phyloP scores from a whole-genome alignment of 2,329 filamentous ascomycete genomes.

The Trichoderma oligosporum region DNA sequence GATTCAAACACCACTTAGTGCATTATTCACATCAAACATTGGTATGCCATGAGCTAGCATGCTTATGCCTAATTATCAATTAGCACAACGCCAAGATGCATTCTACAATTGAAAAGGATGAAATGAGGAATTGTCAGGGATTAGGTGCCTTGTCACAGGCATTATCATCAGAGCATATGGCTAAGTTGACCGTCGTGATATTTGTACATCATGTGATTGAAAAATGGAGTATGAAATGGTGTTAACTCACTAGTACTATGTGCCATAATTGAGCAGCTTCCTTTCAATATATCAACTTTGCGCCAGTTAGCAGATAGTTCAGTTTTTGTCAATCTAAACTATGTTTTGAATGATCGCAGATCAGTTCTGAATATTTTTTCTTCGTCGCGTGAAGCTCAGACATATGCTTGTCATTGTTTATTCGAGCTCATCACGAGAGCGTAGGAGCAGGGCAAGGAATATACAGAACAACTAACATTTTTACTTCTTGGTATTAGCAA shows the following conservation, averaged over 20 bases:
- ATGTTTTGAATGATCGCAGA: conserved; percentile 24
- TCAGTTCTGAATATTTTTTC: conserved; percentile 39
- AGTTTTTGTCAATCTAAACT: conserved; percentile 19
- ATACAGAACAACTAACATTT: conserved; percentile 26
- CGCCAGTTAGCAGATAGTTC: conserved; percentile 26
- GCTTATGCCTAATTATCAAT: conserved; percentile 3
- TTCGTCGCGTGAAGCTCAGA: conserved; percentile 65
- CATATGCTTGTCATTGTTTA: conserved; percentile 94
- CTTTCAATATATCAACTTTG: background rate
- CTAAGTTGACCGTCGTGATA: conserved; percentile 50
- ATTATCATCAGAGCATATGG: conserved; percentile 45
- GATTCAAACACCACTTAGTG: background rate
- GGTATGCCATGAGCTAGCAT: background rate
- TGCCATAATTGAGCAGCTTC: background rate
- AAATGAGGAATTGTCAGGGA: conserved; percentile 17
- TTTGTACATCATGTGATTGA: conserved; percentile 39
- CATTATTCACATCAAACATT: background rate
- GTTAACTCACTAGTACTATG: conserved; percentile 28
- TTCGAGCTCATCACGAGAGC: conserved; percentile 74
- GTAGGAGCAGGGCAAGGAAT: conserved; percentile 19
- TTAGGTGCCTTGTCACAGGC: conserved; percentile 45
- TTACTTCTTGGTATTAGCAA: conserved; percentile 24
- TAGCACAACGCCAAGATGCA: background rate
- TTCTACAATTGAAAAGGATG: background rate
- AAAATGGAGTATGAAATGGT: background rate